Conservation (phyloP, 371 early-diverging fungal genomes). For the Rhizopus arrhizus region DNA sequence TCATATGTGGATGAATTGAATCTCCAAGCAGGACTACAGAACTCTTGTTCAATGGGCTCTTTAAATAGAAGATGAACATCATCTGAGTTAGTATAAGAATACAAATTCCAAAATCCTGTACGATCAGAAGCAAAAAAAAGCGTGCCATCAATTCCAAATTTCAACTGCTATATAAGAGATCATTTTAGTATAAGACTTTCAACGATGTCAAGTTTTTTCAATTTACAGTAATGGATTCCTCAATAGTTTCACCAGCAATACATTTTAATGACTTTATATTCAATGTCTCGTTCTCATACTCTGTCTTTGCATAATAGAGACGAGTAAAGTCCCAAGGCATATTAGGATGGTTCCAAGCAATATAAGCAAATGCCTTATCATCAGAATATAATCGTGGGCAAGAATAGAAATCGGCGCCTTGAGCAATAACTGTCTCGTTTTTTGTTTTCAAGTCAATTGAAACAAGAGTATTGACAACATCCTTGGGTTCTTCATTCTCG, state of each 20-base stretch:
- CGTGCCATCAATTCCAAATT: slow-evolving; percentile 57
- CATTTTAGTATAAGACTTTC: background rate
- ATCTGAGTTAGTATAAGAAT: slow-evolving; percentile 43
- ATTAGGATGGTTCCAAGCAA: slow-evolving; percentile 73
- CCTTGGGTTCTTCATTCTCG: slow-evolving; percentile 59
- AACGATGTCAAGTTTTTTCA: background rate
- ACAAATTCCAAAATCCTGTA: slow-evolving; percentile 74
- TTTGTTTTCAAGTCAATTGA: slow-evolving; percentile 49
- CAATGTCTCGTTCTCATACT: slow-evolving; percentile 16
- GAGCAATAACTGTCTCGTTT: slow-evolving; percentile 46
- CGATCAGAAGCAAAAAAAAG: slow-evolving; percentile 72
- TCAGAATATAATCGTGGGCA: slow-evolving; percentile 55
- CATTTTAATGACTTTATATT: slow-evolving; percentile 26
- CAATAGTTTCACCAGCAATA: slow-evolving; percentile 50
- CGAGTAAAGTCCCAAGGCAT: slow-evolving; percentile 82
- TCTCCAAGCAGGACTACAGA: slow-evolving; percentile 55
- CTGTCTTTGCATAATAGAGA: slow-evolving; percentile 50
- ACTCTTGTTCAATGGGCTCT: slow-evolving; percentile 57
- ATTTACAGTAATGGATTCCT: slow-evolving; percentile 59
- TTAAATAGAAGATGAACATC: slow-evolving; percentile 45
- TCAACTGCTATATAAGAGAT: slow-evolving; percentile 51
- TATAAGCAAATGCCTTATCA: slow-evolving; percentile 55
- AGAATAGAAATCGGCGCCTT: slow-evolving; percentile 70
- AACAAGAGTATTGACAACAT: slow-evolving; percentile 63
- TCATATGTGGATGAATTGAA: slow-evolving; percentile 40